phyloP scores from a whole-genome alignment of 2,329 filamentous ascomycete genomes.

The Didymella lethalis region DNA sequence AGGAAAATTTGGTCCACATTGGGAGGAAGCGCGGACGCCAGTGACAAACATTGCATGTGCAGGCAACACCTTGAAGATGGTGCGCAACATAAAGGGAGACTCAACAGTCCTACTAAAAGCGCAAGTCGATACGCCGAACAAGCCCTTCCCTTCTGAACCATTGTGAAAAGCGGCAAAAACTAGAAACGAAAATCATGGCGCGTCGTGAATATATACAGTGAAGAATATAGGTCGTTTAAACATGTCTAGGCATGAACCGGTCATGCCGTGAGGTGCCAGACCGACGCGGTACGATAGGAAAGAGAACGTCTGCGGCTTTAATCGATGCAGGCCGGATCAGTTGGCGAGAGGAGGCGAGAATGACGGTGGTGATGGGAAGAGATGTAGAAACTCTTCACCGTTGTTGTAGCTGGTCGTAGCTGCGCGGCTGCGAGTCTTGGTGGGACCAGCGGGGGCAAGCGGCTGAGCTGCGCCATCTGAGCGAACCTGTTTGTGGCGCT shows the following conservation, averaged over 20 bases:
- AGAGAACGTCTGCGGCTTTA: not conserved
- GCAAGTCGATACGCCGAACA: not conserved
- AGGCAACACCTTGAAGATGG: not conserved
- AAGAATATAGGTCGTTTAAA: constrained; percentile 9
- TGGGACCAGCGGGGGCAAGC: constrained; percentile 23
- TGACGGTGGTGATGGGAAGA: constrained; percentile 47
- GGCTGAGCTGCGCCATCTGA: constrained; percentile 47
- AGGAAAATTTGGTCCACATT: constrained; percentile 1
- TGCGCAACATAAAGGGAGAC: constrained; percentile 1
- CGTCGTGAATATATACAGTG: constrained; percentile 22
- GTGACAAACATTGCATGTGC: constrained; percentile 6
- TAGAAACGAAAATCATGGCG: constrained; percentile 6
- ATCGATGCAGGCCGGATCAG: constrained; percentile 1
- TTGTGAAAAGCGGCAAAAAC: constrained; percentile 7
- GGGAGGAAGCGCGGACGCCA: not conserved
- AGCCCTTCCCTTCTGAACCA: not conserved
- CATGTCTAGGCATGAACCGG: constrained; percentile 7
- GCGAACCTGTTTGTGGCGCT: constrained; percentile 43
- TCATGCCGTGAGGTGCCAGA: constrained; percentile 1
- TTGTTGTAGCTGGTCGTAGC: constrained; percentile 39
- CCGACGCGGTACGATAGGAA: not conserved
- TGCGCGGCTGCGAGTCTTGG: constrained; percentile 36
- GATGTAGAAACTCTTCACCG: constrained; percentile 36
- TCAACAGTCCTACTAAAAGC: not conserved
- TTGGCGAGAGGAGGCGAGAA: constrained; percentile 21